Percentiles rank a stretch among this genome's conserved stretches.
phyloP scores from a whole-genome alignment of 768 basidiomycete genomes.

The Cyclocybe cylindracea region DNA sequence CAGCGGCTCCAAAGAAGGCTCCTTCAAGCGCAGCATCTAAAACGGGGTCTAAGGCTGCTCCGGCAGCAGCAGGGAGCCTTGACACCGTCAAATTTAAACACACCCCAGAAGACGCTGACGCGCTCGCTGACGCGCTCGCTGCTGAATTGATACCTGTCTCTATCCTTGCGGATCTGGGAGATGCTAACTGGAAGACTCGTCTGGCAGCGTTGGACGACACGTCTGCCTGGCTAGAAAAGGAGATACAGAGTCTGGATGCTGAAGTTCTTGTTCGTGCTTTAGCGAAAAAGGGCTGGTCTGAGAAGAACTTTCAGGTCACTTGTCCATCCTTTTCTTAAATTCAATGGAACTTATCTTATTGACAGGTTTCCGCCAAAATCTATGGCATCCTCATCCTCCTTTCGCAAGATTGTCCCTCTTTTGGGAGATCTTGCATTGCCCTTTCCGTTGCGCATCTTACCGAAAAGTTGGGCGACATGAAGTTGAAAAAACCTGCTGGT shows the following conservation, averaged over 20 bases:
- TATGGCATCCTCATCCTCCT: constrained; percentile 76
- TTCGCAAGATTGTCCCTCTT: constrained; percentile 78
- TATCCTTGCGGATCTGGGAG: constrained; percentile 73
- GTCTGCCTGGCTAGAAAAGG: constrained; percentile 76
- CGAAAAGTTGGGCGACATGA: constrained; percentile 95
- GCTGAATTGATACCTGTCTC: constrained; percentile 69
- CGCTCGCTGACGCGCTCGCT: constrained; percentile 78
- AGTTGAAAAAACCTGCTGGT: constrained; percentile 94
- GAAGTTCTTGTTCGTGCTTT: constrained; percentile 88
- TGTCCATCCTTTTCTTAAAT: background rate
- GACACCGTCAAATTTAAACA: constrained; percentile 93
- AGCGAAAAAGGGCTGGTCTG: constrained; percentile 94
- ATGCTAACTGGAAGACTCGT: constrained; percentile 91
- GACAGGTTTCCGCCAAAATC: constrained; percentile 86
- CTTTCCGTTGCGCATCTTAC: constrained; percentile 78
- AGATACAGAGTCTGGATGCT: constrained; percentile 68
- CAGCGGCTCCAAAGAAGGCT: constrained; percentile 46
- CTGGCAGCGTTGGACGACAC: constrained; percentile 87
- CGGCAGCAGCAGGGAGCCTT: constrained; percentile 53
- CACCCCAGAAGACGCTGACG: constrained; percentile 90
- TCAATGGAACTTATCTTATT: background rate
- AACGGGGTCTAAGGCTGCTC: constrained; percentile 51
- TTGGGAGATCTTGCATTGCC: constrained; percentile 84
- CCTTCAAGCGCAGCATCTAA: constrained; percentile 41
- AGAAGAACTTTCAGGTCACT: constrained; percentile 96